Base-by-base conservation (phyloP, 2,329 filamentous ascomycete species). In the Rugonectria rugulosa region DNA sequence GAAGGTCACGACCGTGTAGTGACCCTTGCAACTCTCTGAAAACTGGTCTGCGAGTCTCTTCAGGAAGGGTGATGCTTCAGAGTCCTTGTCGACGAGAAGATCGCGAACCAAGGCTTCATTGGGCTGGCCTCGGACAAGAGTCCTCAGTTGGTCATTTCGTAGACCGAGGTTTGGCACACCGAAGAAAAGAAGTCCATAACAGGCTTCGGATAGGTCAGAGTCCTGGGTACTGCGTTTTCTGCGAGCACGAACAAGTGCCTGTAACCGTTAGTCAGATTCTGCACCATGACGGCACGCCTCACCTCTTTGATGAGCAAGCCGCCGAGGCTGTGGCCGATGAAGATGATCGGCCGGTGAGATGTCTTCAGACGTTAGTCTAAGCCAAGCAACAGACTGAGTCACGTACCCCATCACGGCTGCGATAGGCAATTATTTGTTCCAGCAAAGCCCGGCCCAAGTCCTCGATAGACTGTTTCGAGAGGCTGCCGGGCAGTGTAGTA, bases 161-260 rank as follows among this genome's bases (percentile, higher is more conserved):
- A 69, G 45, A 2, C 68, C 66, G 20, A 61, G 61, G 10, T 72
- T 68, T 6, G 68, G 68, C 6, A 71, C 65, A 11, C 68, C 68
- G 34, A 71, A 71, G 24, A 71, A 63, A 11, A 71, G 15, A 36
- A 69, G 19, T 9, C 63, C 64, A 29, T 55, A 62, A 20, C 59
- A 67, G 1, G 65, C 55, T 19, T 59, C 53, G 6, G 45, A 60
- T n/a, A 67, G 9, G 14, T 59, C 31, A 7, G 32, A 17, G 7
- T 59, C 53, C 2, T 38, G 24, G 6, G 48, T 12, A 20, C 32
- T 37, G 11, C 6, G 11, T 12, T 52, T 53, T 19, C 50, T 53
- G 15, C 27, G 19, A 24, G 62, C 58, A 10, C 56, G 44, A 5
- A 62, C 27, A 7, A 68, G 55, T 17, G 62, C 61, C 66, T 66